These are phyloP conservation scores for Alliaria petiolata DNA, from an alignment of 345 rosid species.

Conservation along the genomic window DNA sequence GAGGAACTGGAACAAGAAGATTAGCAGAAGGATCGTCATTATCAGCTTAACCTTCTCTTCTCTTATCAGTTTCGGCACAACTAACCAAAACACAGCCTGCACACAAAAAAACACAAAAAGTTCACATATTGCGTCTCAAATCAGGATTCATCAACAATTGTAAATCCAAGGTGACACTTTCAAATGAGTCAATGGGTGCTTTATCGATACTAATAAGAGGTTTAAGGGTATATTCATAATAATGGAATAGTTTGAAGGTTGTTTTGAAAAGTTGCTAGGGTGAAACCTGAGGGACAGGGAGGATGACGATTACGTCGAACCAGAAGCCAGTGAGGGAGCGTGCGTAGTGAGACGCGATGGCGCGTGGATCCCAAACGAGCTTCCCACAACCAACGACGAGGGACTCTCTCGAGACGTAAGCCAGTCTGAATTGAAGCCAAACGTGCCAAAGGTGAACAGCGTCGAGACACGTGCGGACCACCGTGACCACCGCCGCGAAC, in stretches of 20 bases:
- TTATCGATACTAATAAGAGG: background rate
- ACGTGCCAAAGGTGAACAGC: conserved; percentile 61
- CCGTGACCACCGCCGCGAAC: conserved; percentile 62
- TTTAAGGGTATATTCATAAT: background rate
- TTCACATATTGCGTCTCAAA: background rate
- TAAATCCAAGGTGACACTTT: background rate
- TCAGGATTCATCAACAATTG: background rate
- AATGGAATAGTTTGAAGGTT: background rate
- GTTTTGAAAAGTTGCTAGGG: background rate
- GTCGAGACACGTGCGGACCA: conserved; percentile 68
- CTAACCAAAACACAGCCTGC: conserved; percentile 81
- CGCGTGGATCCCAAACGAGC: conserved; percentile 88
- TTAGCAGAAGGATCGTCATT: conserved; percentile 57
- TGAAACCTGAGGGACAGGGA: conserved; percentile 89
- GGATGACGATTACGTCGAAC: conserved; percentile 83
- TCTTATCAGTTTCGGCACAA: conserved; percentile 59
- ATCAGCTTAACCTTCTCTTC: conserved; percentile 59
- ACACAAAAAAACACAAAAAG: background rate
- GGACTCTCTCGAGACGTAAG: conserved; percentile 78
- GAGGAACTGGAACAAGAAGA: conserved; percentile 50
- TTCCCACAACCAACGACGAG: conserved; percentile 89
- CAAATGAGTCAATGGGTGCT: background rate
- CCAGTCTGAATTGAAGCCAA: conserved; percentile 77
- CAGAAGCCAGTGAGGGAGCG: conserved; percentile 75
- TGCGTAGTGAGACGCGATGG: conserved; percentile 63